phyloP scores from a whole-genome alignment of 2,329 filamentous ascomycete species.

The Beauveria asiatica region DNA sequence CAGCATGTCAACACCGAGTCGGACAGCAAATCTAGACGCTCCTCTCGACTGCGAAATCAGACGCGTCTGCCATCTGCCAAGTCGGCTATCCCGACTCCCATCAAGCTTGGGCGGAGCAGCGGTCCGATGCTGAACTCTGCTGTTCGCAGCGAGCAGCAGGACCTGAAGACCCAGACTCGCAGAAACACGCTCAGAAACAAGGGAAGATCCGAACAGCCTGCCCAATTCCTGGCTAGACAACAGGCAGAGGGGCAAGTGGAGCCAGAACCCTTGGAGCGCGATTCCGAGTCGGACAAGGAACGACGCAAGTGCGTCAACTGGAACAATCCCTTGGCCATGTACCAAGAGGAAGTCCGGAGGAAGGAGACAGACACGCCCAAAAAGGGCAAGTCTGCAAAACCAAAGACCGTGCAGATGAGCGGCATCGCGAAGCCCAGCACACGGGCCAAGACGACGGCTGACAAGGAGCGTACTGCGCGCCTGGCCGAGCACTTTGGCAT shows the following conservation, averaged over 20 bases:
- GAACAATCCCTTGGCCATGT: slow-evolving; percentile 25
- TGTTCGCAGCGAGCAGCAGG: slow-evolving; percentile 24
- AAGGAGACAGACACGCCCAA: slow-evolving; percentile 18
- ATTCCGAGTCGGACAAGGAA: slow-evolving; percentile 13
- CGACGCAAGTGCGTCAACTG: slow-evolving; percentile 25
- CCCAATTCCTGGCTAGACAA: slow-evolving; percentile 25
- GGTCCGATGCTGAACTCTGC: slow-evolving; percentile 17
- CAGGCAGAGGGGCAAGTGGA: slow-evolving; percentile 18
- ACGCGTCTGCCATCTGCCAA: slow-evolving; percentile 15
- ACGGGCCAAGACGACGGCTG: slow-evolving; percentile 14
- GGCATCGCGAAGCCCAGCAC: slow-evolving; percentile 23
- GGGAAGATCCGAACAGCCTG: slow-evolving; percentile 27
- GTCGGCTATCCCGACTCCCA: slow-evolving; percentile 27
- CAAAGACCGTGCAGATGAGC: slow-evolving; percentile 14
- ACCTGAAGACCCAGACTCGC: slow-evolving; percentile 22
- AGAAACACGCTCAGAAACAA: slow-evolving; percentile 28
- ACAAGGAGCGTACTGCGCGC: slow-evolving; percentile 20
- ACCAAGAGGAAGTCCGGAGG: slow-evolving; percentile 16
- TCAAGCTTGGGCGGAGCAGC: slow-evolving; percentile 22
- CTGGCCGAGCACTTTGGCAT: slow-evolving; percentile 25
- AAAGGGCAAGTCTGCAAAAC: slow-evolving; percentile 3
- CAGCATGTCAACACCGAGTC: slow-evolving; percentile 14
- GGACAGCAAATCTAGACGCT: slow-evolving; percentile 21
- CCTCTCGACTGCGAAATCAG: slow-evolving; percentile 23
- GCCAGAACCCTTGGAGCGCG: slow-evolving; percentile 13